Percentiles rank a stretch among this genome's conserved stretches.
Evolutionary conservation across 352 stramenopile genomes (phyloP).

Genomic region (Pelagophyceae sp.): DNA sequence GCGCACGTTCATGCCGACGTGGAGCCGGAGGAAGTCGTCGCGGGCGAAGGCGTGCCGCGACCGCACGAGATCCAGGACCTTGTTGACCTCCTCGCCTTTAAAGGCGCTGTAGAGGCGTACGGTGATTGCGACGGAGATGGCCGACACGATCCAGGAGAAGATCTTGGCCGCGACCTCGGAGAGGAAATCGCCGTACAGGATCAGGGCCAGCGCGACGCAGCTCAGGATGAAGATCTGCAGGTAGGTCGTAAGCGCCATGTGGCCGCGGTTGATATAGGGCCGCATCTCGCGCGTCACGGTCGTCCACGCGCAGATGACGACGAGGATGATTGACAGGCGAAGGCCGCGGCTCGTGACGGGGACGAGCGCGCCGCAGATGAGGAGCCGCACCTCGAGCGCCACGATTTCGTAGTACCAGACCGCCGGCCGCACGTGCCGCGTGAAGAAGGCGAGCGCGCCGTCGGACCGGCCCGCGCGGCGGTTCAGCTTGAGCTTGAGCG

Average conservation of each 20-base stretch:
- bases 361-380: too few species aligned
- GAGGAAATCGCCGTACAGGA: not conserved
- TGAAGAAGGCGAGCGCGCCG: too few species aligned
- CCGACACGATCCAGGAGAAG: not conserved
- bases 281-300: not conserved
- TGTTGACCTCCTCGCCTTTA: not conserved
- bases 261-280: not conserved
- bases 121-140: not conserved
- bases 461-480: too few species aligned
- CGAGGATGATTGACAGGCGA: too few species aligned
- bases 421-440: too few species aligned
- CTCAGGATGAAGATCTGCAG: not conserved
- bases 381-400: too few species aligned
- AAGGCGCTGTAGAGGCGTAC: not conserved
- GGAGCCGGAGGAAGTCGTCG: not conserved
- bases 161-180: not conserved
- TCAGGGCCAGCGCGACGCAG: not conserved
- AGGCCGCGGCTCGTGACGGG: too few species aligned
- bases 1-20: not conserved
- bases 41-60: not conserved
- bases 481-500: too few species aligned
- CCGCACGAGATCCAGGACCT: not conserved
- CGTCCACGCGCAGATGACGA: not conserved
- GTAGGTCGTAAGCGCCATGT: not conserved
- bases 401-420: too few species aligned